Evolutionary conservation across 179 eudicot species (phyloP).

Genomic region (Vitellaria paradoxa): DNA sequence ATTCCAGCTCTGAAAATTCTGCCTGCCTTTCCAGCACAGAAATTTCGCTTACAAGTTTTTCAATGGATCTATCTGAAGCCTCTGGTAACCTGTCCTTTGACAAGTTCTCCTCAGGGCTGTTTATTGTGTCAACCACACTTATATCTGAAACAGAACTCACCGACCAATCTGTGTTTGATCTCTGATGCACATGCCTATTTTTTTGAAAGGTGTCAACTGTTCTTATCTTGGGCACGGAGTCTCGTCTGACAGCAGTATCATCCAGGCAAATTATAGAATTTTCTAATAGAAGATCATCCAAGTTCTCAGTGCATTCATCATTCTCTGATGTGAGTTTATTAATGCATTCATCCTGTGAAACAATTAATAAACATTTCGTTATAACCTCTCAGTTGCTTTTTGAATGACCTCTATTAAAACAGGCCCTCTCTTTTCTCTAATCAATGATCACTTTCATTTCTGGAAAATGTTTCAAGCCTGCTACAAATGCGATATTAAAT

Average conservation of each 20-base stretch:
- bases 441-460: too few relatives aligned
- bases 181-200: constrained; percentile 24
- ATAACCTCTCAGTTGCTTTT: not conserved
- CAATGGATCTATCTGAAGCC: constrained; percentile 37
- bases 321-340: constrained; percentile 28
- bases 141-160: constrained; percentile 41
- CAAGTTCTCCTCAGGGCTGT: constrained; percentile 28
- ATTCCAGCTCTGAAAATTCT: constrained; percentile 72
- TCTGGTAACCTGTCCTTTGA: constrained; percentile 31
- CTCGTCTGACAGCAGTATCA: constrained; percentile 15
- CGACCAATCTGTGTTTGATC: constrained; percentile 44
- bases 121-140: constrained; percentile 31
- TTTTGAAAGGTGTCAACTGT: constrained; percentile 20
- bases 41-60: constrained; percentile 46
- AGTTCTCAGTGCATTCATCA: constrained; percentile 30
- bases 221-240: constrained; percentile 20
- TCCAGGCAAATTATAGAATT: constrained; percentile 21
- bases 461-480: too few relatives aligned
- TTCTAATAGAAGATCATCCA: constrained; percentile 20
- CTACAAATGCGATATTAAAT: not conserved
- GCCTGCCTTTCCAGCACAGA: constrained; percentile 61
- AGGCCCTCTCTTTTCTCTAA: too few relatives aligned
- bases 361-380: not conserved
- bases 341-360: constrained; percentile 36
- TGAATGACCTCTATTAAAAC: not conserved